Percentiles rank a stretch among this genome's conserved stretches.
Conservation (phyloP, 768 basidiomycete species). For the Calocybe cyanea region DNA sequence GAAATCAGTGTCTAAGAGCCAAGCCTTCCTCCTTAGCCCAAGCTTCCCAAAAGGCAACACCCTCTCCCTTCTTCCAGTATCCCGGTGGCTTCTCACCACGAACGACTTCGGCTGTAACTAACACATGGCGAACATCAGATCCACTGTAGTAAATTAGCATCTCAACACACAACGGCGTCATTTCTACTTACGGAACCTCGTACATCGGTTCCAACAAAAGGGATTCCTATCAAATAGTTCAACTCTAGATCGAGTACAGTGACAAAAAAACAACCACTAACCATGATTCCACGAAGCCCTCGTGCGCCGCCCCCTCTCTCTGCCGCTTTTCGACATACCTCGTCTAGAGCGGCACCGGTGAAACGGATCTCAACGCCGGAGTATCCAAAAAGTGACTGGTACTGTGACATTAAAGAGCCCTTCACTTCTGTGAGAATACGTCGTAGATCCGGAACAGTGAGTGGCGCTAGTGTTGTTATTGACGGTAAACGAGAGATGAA, state of each 20-base stretch:
- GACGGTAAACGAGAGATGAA: slow-evolving; percentile 93
- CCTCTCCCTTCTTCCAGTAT: slow-evolving; percentile 75
- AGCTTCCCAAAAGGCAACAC: slow-evolving; percentile 67
- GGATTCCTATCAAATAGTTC: slow-evolving; percentile 49
- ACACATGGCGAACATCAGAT: slow-evolving; percentile 72
- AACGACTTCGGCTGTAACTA: slow-evolving; percentile 72
- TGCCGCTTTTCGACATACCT: slow-evolving; percentile 74
- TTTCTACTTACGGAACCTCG: slow-evolving; percentile 72
- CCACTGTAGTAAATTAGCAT: slow-evolving; percentile 10
- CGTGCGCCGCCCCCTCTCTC: slow-evolving; percentile 88
- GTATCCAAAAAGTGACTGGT: slow-evolving; percentile 76
- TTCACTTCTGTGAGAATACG: slow-evolving; percentile 91
- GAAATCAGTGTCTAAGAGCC: slow-evolving; percentile 1
- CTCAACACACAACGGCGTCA: not conserved
- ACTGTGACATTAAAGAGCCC: slow-evolving; percentile 89
- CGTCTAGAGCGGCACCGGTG: slow-evolving; percentile 74
- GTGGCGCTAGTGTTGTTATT: slow-evolving; percentile 77
- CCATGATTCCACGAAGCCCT: slow-evolving; percentile 88
- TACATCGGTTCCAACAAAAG: slow-evolving; percentile 90
- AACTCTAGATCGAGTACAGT: not conserved
- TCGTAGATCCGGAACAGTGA: slow-evolving; percentile 78
- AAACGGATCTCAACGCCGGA: slow-evolving; percentile 87
- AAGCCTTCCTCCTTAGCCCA: slow-evolving; percentile 67
- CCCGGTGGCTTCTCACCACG: slow-evolving; percentile 57
- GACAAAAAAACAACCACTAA: slow-evolving; percentile 16